These are phyloP conservation scores for Claviceps quebecensis DNA, from an alignment of 2,329 filamentous ascomycete genomes.

Conservation along the genomic window DNA sequence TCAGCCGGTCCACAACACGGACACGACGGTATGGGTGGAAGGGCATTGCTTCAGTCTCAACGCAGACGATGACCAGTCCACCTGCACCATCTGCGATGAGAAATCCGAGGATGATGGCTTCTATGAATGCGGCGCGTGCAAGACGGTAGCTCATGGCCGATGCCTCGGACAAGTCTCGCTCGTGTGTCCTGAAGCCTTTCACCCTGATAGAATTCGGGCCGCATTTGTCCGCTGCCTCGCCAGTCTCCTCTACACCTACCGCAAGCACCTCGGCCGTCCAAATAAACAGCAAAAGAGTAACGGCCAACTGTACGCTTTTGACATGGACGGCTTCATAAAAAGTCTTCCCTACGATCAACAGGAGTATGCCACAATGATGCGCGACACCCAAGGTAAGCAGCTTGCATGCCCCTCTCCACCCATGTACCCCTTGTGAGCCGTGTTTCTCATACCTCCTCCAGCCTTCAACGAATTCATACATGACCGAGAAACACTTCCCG, in stretches of 20 bases:
- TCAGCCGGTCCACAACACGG: conserved; percentile 64
- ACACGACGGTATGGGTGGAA: conserved; percentile 71
- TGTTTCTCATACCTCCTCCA: conserved; percentile 2
- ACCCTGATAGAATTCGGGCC: conserved; percentile 45
- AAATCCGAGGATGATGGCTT: conserved; percentile 57
- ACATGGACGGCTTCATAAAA: conserved; percentile 51
- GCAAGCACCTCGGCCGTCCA: conserved; percentile 47
- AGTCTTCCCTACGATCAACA: conserved; percentile 53
- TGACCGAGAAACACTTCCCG: conserved; percentile 54
- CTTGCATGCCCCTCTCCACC: too few species aligned
- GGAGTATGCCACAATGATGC: conserved; percentile 49
- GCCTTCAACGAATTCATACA: conserved; percentile 73
- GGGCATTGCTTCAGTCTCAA: conserved; percentile 66
- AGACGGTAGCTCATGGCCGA: conserved; percentile 40
- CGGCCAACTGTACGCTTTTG: conserved; percentile 48
- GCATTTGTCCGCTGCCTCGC: conserved; percentile 52
- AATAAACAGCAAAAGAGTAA: conserved; percentile 45
- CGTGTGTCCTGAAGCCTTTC: conserved; percentile 50
- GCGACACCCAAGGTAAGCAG: conserved; percentile 48
- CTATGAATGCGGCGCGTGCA: conserved; percentile 59
- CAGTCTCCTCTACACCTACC: conserved; percentile 52
- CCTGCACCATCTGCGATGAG: conserved; percentile 65
- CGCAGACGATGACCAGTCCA: conserved; percentile 41
- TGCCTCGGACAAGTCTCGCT: conserved; percentile 49
- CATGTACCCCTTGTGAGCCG: too few species aligned